These are phyloP conservation scores for Zygoascus flipseniorum DNA, from an alignment of 805 yeast species.

Conservation along the genomic window DNA sequence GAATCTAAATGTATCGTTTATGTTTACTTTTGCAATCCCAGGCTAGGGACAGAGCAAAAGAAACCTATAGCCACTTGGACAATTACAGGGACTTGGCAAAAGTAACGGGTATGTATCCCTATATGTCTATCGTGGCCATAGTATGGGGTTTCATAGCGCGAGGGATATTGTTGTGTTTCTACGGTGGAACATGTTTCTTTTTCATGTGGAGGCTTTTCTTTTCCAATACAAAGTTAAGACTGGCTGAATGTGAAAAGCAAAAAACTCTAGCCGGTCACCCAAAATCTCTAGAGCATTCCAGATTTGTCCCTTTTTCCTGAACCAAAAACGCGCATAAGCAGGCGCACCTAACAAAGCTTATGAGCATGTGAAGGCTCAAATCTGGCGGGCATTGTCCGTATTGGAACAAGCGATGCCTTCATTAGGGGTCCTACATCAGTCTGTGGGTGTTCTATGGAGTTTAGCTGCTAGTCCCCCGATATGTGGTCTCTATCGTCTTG, in stretches of 20 bases:
- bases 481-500: too few species aligned
- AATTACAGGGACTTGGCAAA: neutral
- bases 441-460: too few species aligned
- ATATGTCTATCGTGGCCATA: neutral
- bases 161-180: neutral
- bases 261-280: neutral
- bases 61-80: neutral
- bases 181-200: neutral
- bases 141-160: neutral
- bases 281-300: neutral
- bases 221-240: neutral
- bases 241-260: neutral
- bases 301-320: neutral
- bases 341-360: neutral
- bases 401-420: too few species aligned
- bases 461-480: too few species aligned
- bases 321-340: neutral
- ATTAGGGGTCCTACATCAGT: too few species aligned
- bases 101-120: neutral
- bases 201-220: neutral
- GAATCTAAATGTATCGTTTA: neutral
- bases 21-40: neutral
- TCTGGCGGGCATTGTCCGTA: too few species aligned
- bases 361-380: too few species aligned
- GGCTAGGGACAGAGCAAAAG: neutral